Evolutionary conservation across 305 asterid species (phyloP), one percentile per base, ranked within the genome.

Genomic region (Ilex paraguariensis): DNA sequence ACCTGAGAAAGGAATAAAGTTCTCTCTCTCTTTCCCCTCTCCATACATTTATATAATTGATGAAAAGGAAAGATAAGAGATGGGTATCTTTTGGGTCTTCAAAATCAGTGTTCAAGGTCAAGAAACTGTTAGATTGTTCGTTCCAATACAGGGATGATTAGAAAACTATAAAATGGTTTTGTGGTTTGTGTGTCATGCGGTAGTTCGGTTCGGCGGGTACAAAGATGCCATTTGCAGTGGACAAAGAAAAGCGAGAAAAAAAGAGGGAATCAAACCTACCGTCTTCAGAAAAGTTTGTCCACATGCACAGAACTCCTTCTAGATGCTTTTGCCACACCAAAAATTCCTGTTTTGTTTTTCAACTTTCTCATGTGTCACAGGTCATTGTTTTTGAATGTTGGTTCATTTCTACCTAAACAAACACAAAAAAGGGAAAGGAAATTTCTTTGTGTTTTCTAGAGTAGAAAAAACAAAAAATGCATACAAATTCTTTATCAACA

Each of bases 251-350:
- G 52, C 48, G 64, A 52, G 56, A 14, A 51, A 59, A 58, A 58
- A 15, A 11, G 53, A 39, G 56, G 60, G 57, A 46, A 62, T 60
- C 62, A 32, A 49, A 70, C 72, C 71, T 61, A 68, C 74, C 77
- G 58, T 64, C 71, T 45, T 64, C 15, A 30, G 54, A 13, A 14
- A 58, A 40, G 57, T 31, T 52, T 48, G 16, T 44, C 32, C 60
- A 11, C 54, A 31, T 36, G 56, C 11, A 56, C 15, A 68, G 64
- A 21, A 40, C 63, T 50, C 58, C 60, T 58, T 66, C 61, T 64
- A 62, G 70, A 67, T 64, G 61, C 66, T 45, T 45, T 63, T 70
- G 54, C 33, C 31, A 56, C 56, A 60, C 56, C 30, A 21, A 40
- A 62, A 33, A 58, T 39, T 30, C 30, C 66, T 55, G 45, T 16